phyloP scores from a whole-genome alignment of 1,139 yeast species.

The Yamadazyma taylorii region DNA sequence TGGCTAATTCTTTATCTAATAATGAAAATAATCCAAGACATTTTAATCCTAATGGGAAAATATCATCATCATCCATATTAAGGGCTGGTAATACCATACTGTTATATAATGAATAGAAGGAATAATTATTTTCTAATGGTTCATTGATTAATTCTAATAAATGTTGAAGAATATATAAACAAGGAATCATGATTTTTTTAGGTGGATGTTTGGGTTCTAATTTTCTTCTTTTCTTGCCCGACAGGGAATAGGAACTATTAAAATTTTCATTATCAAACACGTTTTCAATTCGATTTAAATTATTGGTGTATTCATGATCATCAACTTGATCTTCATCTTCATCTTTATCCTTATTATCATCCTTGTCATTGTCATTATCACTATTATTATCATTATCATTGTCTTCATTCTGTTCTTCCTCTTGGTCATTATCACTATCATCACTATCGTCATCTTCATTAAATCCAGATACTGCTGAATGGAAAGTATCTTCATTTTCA shows the following conservation, averaged over 20 bases:
- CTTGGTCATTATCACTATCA: slow-evolving; percentile 21
- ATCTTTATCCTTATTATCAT: slow-evolving; percentile 15
- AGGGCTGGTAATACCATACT: slow-evolving; percentile 83
- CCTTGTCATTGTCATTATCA: slow-evolving; percentile 16
- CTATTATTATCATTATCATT: slow-evolving; percentile 23
- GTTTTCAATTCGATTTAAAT: slow-evolving; percentile 20
- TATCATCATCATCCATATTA: slow-evolving; percentile 54
- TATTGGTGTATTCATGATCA: slow-evolving; percentile 23
- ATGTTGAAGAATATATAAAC: slow-evolving; percentile 69
- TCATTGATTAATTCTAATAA: slow-evolving; percentile 68
- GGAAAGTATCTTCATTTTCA: slow-evolving; percentile 48
- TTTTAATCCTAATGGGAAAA: slow-evolving; percentile 65
- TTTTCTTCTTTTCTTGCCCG: slow-evolving; percentile 28
- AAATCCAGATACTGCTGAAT: slow-evolving; percentile 53
- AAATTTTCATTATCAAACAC: slow-evolving; percentile 18
- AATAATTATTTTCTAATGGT: slow-evolving; percentile 63
- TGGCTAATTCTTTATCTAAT: slow-evolving; percentile 64
- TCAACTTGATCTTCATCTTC: slow-evolving; percentile 20
- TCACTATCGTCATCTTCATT: slow-evolving; percentile 26
- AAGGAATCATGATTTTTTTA: slow-evolving; percentile 56
- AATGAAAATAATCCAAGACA: slow-evolving; percentile 82
- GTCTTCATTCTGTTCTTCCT: slow-evolving; percentile 5
- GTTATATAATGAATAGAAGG: slow-evolving; percentile 70
- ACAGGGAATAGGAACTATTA: slow-evolving; percentile 10
- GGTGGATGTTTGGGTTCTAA: slow-evolving; percentile 42